phyloP scores from a whole-genome alignment of 805 yeast genomes.

The Starmerella stellata region DNA sequence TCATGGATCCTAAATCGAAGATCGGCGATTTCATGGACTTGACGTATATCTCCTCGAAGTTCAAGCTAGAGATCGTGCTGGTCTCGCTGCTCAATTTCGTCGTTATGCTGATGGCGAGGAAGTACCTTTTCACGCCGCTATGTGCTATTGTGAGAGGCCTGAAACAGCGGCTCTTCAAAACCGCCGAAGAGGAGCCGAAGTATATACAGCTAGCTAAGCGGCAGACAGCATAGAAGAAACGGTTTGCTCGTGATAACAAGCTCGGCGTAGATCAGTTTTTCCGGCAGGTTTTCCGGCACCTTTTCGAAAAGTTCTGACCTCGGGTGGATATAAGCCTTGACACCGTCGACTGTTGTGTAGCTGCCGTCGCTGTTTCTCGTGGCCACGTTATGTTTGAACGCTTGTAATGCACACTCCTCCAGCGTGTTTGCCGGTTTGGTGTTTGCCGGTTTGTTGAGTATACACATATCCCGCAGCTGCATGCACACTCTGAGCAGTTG shows the following conservation, averaged over 20 bases:
- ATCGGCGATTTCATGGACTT: slow-evolving; percentile 61
- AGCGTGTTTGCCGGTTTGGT: background rate
- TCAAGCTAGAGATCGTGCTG: slow-evolving; percentile 27
- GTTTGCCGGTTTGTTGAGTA: too few species aligned
- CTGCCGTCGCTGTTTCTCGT: background rate
- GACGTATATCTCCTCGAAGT: slow-evolving; percentile 36
- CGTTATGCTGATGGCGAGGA: slow-evolving; percentile 31
- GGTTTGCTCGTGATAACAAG: background rate
- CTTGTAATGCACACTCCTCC: background rate
- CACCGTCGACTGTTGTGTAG: background rate
- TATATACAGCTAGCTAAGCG: slow-evolving; percentile 39
- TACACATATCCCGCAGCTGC: background rate
- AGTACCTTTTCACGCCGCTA: slow-evolving; percentile 27
- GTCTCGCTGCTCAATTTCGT: slow-evolving; percentile 34
- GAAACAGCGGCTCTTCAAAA: background rate
- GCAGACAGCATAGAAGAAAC: background rate
- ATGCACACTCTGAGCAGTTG: too few species aligned
- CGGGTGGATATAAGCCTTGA: background rate
- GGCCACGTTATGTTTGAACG: background rate
- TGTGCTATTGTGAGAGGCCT: slow-evolving; percentile 2
- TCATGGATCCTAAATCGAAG: slow-evolving; percentile 29
- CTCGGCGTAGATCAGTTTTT: background rate
- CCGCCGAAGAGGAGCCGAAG: slow-evolving; percentile 20
- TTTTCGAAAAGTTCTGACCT: slow-evolving; percentile 58
- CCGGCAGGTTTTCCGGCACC: slow-evolving; percentile 32